Base-by-base conservation (phyloP, 106 monocot genomes). In the Platanthera guangdongensis region DNA sequence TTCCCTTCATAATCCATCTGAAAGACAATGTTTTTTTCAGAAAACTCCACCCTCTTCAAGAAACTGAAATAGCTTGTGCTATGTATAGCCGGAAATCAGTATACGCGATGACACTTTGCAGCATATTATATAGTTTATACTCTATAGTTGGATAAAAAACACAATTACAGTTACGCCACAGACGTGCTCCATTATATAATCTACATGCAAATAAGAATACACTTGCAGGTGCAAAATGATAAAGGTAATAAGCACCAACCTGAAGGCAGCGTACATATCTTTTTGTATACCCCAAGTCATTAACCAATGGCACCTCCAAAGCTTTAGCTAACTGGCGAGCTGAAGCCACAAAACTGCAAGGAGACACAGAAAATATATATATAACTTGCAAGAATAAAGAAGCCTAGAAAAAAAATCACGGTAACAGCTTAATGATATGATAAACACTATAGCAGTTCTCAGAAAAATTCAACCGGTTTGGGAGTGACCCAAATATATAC, bases 211-310 rank as follows among this genome's bases (percentile, higher is more conserved):
- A 65, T 30, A 65, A 65, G 65, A 32, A 30, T 8, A 10, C 32
- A 65, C 30, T 25, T 70, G 47, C 15, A 18, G 11, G 0, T 51
- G 21, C 10, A 18, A 72, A 72, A 0, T 51, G 9, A 22, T 72
- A 51, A 72, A 72, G 47, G 2, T 11, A 51, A 9, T 51, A 51
- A 72, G 50, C 51, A 51, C 13, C 39, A 7, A 91, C 90, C 90
- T 91, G 90, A 76, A 88, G 90, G 78, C 88, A 91, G 6, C 90
- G 88, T 16, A 91, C 85, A 78, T 88, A 91, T 91, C 90, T 81
- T 81, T 91, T 91, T 45, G 90, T 88, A 72, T 88, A 91, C 72
- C 90, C 90, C 74, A 91, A 78, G 75, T 91, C 90, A 86, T 91
- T 91, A 54, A 91, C 88, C 21, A 88, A 81, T 14, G 90, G 90